Percentiles rank a stretch among this genome's conserved stretches.
These are phyloP conservation scores for Raddia distichophylla DNA, from an alignment of 176 grass and related monocot genomes.

Conservation along the genomic window DNA sequence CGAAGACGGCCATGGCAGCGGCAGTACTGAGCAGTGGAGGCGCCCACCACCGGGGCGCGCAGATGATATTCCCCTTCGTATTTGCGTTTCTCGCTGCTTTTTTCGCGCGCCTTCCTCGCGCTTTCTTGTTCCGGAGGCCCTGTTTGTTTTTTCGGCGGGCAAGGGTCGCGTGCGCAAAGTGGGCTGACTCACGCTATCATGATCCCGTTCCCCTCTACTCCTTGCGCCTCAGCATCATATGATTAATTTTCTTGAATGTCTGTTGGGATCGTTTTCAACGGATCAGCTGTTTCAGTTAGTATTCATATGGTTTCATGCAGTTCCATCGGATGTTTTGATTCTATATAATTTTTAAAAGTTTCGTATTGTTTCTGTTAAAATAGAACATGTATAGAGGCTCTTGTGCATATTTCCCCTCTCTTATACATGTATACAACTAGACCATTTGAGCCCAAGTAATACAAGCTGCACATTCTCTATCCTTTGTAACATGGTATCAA, in stretches of 20 bases:
- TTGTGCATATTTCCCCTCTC: too few species aligned
- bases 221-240: background rate
- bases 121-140: constrained; percentile 31
- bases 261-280: too few species aligned
- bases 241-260: background rate
- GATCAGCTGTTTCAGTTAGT: too few species aligned
- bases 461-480: too few species aligned
- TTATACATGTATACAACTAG: too few species aligned
- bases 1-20: background rate
- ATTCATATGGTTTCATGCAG: too few species aligned
- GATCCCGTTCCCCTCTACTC: background rate
- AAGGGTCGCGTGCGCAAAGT: constrained; percentile 33
- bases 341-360: too few species aligned
- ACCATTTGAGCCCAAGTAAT: too few species aligned
- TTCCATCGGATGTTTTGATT: too few species aligned
- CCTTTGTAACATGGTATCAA: too few species aligned
- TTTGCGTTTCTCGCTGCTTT: background rate
- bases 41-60: constrained; percentile 18
- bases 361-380: too few species aligned
- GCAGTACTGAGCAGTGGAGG: constrained; percentile 2
- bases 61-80: constrained; percentile 6
- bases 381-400: too few species aligned
- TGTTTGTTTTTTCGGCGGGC: constrained; percentile 35
- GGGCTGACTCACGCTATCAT: constrained; percentile 33
- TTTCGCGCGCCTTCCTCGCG: constrained; percentile 36